Evolutionary conservation across 208 protist species (phyloP).

Genomic region (Leishmania tropica): DNA sequence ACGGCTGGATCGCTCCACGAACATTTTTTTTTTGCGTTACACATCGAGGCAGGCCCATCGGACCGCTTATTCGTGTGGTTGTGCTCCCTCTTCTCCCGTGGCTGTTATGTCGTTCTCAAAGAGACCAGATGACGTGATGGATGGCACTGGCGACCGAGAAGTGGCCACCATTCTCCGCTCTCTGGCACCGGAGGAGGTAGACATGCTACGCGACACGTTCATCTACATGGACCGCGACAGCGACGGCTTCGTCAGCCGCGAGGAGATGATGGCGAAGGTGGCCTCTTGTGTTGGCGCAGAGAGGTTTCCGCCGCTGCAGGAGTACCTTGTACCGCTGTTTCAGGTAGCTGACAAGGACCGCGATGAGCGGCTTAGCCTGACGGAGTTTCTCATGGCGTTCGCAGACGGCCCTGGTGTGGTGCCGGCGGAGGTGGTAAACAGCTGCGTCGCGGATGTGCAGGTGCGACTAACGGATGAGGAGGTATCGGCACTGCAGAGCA

Average conservation of each 20-base stretch:
- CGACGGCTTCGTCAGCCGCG: slow-evolving; percentile 66
- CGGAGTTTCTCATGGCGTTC: slow-evolving; percentile 81
- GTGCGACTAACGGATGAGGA: slow-evolving; percentile 83
- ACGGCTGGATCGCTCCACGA: neutral
- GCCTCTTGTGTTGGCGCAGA: slow-evolving; percentile 45
- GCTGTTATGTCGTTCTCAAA: slow-evolving; percentile 2
- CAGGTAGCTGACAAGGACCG: slow-evolving; percentile 76
- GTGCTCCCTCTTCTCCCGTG: slow-evolving; percentile 11
- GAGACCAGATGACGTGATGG: slow-evolving; percentile 4
- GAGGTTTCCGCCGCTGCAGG: slow-evolving; percentile 52
- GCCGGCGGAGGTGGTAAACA: slow-evolving; percentile 86
- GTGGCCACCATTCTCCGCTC: slow-evolving; percentile 43
- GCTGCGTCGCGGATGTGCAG: slow-evolving; percentile 71
- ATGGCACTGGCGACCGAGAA: slow-evolving; percentile 22
- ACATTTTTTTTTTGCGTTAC: neutral
- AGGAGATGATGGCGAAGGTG: slow-evolving; percentile 64
- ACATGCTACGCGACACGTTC: slow-evolving; percentile 90
- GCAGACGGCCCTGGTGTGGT: slow-evolving; percentile 78
- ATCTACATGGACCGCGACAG: slow-evolving; percentile 87
- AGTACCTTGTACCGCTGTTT: slow-evolving; percentile 75
- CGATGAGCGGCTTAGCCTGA: slow-evolving; percentile 64
- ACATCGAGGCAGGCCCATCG: neutral
- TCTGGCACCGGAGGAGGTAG: slow-evolving; percentile 75
- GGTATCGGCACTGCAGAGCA: slow-evolving; percentile 75
- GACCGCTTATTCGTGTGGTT: slow-evolving; percentile 7